Evolutionary conservation across 164 flowering plant species (phyloP).

Genomic region (Chimonanthus praecox): DNA sequence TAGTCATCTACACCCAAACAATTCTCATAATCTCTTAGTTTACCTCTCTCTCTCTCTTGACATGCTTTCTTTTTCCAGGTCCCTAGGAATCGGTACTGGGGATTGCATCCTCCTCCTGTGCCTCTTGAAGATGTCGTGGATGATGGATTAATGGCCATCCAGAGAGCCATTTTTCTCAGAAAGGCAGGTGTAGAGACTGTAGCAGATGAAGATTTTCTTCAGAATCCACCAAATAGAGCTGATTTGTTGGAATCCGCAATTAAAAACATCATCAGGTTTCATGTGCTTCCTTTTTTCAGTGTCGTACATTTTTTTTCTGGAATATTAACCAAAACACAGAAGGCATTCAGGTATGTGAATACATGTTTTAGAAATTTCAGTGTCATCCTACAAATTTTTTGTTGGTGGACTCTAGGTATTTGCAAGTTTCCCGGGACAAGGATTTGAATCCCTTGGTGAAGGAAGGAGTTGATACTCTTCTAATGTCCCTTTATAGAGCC

Average conservation of each 20-base stretch:
- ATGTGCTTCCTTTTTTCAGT: conserved; percentile 1
- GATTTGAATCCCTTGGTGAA: conserved; percentile 45
- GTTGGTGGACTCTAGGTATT: conserved; percentile 43
- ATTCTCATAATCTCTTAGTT: not conserved
- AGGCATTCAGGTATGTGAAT: not conserved
- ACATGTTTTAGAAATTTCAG: not conserved
- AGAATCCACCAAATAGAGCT: conserved; percentile 71
- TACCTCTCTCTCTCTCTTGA: not conserved
- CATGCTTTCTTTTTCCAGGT: conserved; percentile 39
- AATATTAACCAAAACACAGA: not conserved
- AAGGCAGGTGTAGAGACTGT: conserved; percentile 92
- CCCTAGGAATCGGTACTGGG: conserved; percentile 97
- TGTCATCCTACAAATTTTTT: conserved; percentile 1
- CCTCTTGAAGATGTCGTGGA: conserved; percentile 92
- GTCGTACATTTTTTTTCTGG: too few relatives aligned
- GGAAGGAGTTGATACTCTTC: conserved; percentile 94
- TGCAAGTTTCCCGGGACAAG: conserved; percentile 60
- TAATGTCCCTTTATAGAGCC: conserved; percentile 94
- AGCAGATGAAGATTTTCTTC: conserved; percentile 58
- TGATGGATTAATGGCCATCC: conserved; percentile 81
- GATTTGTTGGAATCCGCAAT: conserved; percentile 81
- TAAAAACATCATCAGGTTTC: conserved; percentile 66
- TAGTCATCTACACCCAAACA: too few relatives aligned
- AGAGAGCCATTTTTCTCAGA: conserved; percentile 80
- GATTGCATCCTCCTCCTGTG: conserved; percentile 96